Evolutionary conservation across 2,329 filamentous ascomycete genomes (phyloP).

Genomic region (Tolypocladium album): DNA sequence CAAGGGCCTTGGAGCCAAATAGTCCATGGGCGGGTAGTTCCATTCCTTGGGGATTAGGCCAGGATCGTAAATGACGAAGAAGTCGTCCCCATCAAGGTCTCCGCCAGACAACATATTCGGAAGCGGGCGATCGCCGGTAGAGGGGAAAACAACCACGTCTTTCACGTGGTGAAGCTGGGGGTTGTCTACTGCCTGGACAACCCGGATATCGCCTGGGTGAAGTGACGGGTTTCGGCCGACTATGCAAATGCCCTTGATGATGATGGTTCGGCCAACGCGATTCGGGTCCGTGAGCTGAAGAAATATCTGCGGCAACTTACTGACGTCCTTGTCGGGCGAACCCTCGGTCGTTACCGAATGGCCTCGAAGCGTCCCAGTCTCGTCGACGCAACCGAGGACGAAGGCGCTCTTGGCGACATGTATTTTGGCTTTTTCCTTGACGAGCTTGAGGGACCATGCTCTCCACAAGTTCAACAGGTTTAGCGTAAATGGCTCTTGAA

Average conservation of each 20-base stretch:
- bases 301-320: constrained; percentile 73
- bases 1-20: constrained; percentile 45
- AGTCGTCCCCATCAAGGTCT: constrained; percentile 93
- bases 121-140: constrained; percentile 71
- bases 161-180: constrained; percentile 63
- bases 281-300: constrained; percentile 60
- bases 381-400: constrained; percentile 79
- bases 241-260: constrained; percentile 69
- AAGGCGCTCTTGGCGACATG: constrained; percentile 75
- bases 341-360: constrained; percentile 43
- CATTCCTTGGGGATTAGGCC: constrained; percentile 58
- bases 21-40: constrained; percentile 72
- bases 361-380: constrained; percentile 65
- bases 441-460: constrained; percentile 75
- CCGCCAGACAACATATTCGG: constrained; percentile 94
- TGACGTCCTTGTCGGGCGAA: constrained; percentile 28
- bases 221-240: constrained; percentile 88
- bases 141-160: constrained; percentile 81
- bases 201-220: constrained; percentile 82
- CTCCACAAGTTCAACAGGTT: constrained; percentile 77
- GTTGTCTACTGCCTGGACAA: constrained; percentile 74
- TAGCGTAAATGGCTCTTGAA: constrained; percentile 67
- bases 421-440: constrained; percentile 90
- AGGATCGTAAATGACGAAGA: constrained; percentile 83
- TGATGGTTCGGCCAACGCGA: constrained; percentile 41